phyloP scores from a whole-genome alignment of 768 basidiomycete genomes.

The Grammothele lineata region DNA sequence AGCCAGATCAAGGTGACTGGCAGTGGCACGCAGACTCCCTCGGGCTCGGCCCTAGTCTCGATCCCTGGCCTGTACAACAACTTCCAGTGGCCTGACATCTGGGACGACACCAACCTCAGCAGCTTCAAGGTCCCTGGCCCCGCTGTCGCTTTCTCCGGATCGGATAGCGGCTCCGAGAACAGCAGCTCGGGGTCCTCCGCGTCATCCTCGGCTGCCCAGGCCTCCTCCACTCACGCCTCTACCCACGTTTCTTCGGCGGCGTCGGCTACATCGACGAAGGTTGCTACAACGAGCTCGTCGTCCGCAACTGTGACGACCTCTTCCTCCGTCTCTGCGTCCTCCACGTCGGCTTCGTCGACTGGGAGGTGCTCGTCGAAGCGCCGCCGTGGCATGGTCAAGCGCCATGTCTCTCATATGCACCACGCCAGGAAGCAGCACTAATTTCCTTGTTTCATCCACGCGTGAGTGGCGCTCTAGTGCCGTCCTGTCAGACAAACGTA shows the following conservation, averaged over 20 bases:
- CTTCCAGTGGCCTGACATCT: slow-evolving; percentile 25
- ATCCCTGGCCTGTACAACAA: slow-evolving; percentile 26
- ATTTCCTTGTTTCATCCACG: slow-evolving; percentile 11
- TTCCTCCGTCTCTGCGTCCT: slow-evolving; percentile 6
- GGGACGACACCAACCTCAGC: slow-evolving; percentile 18
- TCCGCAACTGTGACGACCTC: slow-evolving; percentile 1
- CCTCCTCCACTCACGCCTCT: slow-evolving; percentile 7
- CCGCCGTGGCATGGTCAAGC: slow-evolving; percentile 18
- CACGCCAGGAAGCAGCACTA: slow-evolving; percentile 22
- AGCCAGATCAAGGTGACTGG: slow-evolving; percentile 27
- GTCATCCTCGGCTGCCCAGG: background rate
- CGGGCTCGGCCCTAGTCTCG: slow-evolving; percentile 17
- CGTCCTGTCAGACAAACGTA: background rate
- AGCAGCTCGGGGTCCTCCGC: slow-evolving; percentile 9
- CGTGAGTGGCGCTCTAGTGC: slow-evolving; percentile 5
- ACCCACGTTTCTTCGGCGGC: slow-evolving; percentile 7
- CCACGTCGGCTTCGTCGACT: slow-evolving; percentile 15
- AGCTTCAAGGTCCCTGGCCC: slow-evolving; percentile 24
- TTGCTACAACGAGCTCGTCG: slow-evolving; percentile 4
- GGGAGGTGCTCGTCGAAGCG: slow-evolving; percentile 14
- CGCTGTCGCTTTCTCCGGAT: slow-evolving; percentile 13
- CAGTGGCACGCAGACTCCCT: slow-evolving; percentile 21
- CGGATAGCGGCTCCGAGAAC: background rate
- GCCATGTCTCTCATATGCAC: slow-evolving; percentile 16
- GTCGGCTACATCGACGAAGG: slow-evolving; percentile 8